Percentiles rank a stretch among this genome's conserved stretches.
phyloP scores from a whole-genome alignment of 495 filamentous ascomycete genomes.

The Penicillium psychrofluorescens region DNA sequence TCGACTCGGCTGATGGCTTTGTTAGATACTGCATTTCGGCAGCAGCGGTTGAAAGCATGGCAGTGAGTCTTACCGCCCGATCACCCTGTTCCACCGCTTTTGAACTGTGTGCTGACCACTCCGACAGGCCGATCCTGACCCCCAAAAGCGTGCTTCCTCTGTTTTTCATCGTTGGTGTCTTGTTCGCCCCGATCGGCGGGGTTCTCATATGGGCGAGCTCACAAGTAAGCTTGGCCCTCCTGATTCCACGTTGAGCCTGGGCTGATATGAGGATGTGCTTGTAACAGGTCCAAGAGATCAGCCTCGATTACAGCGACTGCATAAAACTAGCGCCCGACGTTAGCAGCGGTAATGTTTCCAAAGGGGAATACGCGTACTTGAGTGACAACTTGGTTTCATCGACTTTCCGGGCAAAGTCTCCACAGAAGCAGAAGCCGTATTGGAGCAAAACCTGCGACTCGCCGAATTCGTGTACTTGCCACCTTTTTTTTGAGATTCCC shows the following conservation, averaged over 20 bases:
- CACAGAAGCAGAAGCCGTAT: slow-evolving; percentile 19
- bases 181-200: slow-evolving; percentile 85
- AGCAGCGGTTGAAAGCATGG: slow-evolving; percentile 91
- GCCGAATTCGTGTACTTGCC: slow-evolving; percentile 42
- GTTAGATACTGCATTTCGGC: slow-evolving; percentile 82
- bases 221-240: slow-evolving; percentile 39
- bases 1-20: slow-evolving; percentile 2
- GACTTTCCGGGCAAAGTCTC: slow-evolving; percentile 52
- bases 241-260: neutral
- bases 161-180: slow-evolving; percentile 77
- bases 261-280: slow-evolving; percentile 6
- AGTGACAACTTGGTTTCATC: slow-evolving; percentile 43
- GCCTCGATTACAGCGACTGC: slow-evolving; percentile 86
- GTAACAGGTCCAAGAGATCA: slow-evolving; percentile 76
- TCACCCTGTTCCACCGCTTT: too few relatives aligned
- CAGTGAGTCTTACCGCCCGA: slow-evolving; percentile 50
- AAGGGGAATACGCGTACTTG: too few relatives aligned
- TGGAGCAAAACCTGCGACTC: slow-evolving; percentile 5
- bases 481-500: slow-evolving; percentile 68
- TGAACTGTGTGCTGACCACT: slow-evolving; percentile 2
- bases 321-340: slow-evolving; percentile 35
- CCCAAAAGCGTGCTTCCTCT: slow-evolving; percentile 87
- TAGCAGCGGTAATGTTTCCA: neutral
- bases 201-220: slow-evolving; percentile 76
- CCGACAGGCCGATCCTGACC: slow-evolving; percentile 73